Base-by-base conservation (phyloP, 139 green algal species). In the Picochlorum sp. region DNA sequence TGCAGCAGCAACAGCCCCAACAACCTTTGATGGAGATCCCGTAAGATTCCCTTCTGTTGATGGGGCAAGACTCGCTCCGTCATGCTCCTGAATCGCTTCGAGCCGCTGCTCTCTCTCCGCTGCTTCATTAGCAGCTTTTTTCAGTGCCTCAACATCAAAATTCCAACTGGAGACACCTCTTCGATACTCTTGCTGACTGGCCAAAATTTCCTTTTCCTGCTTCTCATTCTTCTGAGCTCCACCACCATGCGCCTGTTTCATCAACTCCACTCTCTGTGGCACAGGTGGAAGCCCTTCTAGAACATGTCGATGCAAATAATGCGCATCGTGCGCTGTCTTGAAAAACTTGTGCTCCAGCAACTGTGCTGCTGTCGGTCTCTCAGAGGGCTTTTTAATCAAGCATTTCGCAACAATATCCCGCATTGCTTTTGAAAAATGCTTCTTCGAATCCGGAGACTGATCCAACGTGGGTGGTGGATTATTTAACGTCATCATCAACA, bases 261-360 rank as follows among this genome's bases (percentile, higher is more conserved):
- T 91, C 41, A 80, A 64, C 68, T 85, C 76, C 47, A 97, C 90
- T 1, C 92, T 81, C 66, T 95, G 85, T 21, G 74, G 74, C 14
- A 97, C 78, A 0, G 85, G 60, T 0, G 92, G 89, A 75, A 98
- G 74, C 20, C 66, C 77, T 13, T 76, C 64, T 60, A 98, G 80
- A 61, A 98, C 73, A 65, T 88, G 70, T 46, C 85, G 80, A 16
- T 79, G 64, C 54, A 98, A 61, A 81, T 87, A 96, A 56, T 86
- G 74, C 9, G 72, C 51, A 52, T 92, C 88, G 28, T 85, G 81
- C 2, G 82, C 81, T 4, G 74, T 81, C 77, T 97, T 98, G 81
- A 99, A 98, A 71, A 98, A 98, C 75, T 89, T 92, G 78, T 98
- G 87, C 64, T 99, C 89, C 56, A 99, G 80, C 62, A 99, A 85